Evolutionary conservation across 192 early-diverging fungal genomes (phyloP), one percentile per base, ranked within the genome.

Genomic region (Phycomyces nitens): DNA sequence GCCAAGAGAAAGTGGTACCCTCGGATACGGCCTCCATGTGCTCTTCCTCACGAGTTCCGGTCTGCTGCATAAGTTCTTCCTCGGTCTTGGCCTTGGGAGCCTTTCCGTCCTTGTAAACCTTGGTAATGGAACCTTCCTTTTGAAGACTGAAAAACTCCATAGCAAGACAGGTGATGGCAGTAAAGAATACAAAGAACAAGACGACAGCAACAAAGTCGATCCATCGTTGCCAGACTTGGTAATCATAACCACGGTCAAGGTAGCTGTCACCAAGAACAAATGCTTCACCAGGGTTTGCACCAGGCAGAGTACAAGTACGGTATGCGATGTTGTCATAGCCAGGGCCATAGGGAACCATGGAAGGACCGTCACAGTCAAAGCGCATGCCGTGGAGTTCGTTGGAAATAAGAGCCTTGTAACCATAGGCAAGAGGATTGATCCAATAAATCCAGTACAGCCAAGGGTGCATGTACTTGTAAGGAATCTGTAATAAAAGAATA

Each of bases 391-490:
- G 64, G 14, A 89, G 85, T 76, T 92, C 90, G 64, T 89, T 92
- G 52, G 78, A 77, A 73, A 89, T 70, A 20, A 92, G 74, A 24
- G 84, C 82, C 66, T 82, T 82, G 73, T 84, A 85, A 22, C 85
- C 87, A 64, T 90, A 92, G 0, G 82, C 81, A 47, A 90, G 73
- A 18, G 87, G 87, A 55, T 89, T 88, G 62, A 90, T 87, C 79
- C 80, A 88, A 72, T 78, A 84, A 60, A 89, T 82, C 34, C 63
- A 65, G 44, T 74, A 65, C 15, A 88, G 76, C 86, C 83, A 85
- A 22, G 84, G 80, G n/a, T 84, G 76, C 85, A 90, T 88, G 0
- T 71, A 62, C 23, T 62, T 67, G 47, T 77, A 80, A 6, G 87
- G 85, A 66, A 90, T 66, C 20, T 34, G 7, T 7, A 34, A 34